A percentile compares a stretch with the other conserved stretches of the same genome.
phyloP scores from a whole-genome alignment of 805 yeast species.

The Teunomyces cretensis region DNA sequence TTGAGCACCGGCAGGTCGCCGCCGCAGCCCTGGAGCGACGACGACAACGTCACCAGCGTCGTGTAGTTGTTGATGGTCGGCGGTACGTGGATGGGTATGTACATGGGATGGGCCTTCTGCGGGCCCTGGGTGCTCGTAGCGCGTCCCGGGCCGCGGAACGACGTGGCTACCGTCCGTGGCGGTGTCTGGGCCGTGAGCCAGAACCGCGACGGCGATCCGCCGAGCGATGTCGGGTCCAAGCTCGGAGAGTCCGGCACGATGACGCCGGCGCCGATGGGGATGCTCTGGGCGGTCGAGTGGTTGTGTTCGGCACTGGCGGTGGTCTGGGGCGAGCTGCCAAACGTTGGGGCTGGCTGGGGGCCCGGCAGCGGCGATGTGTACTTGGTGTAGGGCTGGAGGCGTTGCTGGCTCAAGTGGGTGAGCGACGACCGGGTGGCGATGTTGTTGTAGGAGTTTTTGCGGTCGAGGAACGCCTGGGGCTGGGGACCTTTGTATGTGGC shows the following conservation, averaged over 20 bases:
- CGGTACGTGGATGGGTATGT: constrained; percentile 7
- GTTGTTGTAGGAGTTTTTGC: constrained; percentile 17
- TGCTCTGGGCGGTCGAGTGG: constrained; percentile 23
- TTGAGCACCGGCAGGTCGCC: constrained; percentile 27
- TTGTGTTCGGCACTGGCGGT: constrained; percentile 7
- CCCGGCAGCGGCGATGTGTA: neutral
- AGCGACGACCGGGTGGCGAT: constrained; percentile 21
- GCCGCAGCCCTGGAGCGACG: too few species aligned
- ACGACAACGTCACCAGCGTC: constrained; percentile 2
- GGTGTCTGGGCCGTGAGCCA: constrained; percentile 56
- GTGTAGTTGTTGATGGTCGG: constrained; percentile 7
- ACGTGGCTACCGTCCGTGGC: constrained; percentile 32
- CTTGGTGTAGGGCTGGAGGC: constrained; percentile 33
- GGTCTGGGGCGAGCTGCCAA: neutral
- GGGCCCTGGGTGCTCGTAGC: neutral
- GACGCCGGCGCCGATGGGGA: constrained; percentile 20
- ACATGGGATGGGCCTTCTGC: constrained; percentile 6
- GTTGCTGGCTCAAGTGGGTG: constrained; percentile 28
- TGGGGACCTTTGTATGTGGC: neutral
- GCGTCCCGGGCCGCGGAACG: neutral
- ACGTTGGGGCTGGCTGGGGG: neutral
- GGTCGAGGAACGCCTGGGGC: constrained; percentile 12
- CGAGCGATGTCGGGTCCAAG: constrained; percentile 50
- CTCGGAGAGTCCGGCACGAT: constrained; percentile 51
- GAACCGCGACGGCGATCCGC: constrained; percentile 57